Base-by-base conservation (phyloP, 441 rosid species). In the Adansonia gregorii region DNA sequence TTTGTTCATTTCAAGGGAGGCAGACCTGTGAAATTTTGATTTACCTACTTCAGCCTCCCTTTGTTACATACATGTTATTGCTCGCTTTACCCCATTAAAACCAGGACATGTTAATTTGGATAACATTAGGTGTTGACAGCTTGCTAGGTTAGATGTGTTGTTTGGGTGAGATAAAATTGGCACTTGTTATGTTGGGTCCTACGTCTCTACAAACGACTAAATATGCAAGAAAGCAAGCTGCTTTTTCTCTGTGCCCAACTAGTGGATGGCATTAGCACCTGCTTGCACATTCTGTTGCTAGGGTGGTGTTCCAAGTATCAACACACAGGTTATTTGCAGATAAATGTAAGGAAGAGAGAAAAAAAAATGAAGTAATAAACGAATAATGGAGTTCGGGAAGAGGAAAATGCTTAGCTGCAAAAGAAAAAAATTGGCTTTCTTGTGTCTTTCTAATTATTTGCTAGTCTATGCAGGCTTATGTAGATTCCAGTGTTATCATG, bases 401-500 rank as follows among this genome's bases (percentile, higher is more conserved):
- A 10, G 46, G 41, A 35, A 35, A 35, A 17, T 17, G 59, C n/a
- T 2, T 35, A 14, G 45, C 8, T 54, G 55, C 48, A 17, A 12
- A 74, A 22, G n/a, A 24, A 12, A 19, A 46, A 43, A 27, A 35
- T 35, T 31, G 51, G 45, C 12, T 71, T 71, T 68, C 15, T n/a
- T 17, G 20, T 20, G 22, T 59, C 12, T 60, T 43, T 73, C 8
- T 43, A 17, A 20, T 6, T 24, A 6, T 60, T 59, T 14, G 15
- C 10, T 60, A 19, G 45, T 74, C 68, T 60, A 56, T 81, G 78
- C 87, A 96, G 99, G 99, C 99, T 78, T 94, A 95, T 80, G 97
- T 95, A 3, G 99, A 95, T 82, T 94, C 97, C 9, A 86, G 99
- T 82, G 99, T 95, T 73, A 95, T 92, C 60, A 88, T 95, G 92